These are phyloP conservation scores for Penicillium angulare DNA, from an alignment of 495 filamentous ascomycete species.

Conservation along the genomic window DNA sequence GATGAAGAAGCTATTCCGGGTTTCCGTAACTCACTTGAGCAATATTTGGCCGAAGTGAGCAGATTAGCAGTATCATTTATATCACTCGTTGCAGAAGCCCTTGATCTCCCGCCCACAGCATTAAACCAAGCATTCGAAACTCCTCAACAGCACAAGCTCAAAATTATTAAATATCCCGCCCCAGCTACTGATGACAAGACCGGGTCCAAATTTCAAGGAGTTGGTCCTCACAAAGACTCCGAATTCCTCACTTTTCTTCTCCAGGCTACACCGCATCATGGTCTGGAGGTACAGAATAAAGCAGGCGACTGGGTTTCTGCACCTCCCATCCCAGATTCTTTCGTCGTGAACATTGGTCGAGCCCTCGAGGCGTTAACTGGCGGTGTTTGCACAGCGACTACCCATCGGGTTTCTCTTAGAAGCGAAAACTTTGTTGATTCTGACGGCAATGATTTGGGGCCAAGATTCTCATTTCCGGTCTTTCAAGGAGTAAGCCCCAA, in stretches of 20 bases:
- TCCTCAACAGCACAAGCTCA: constrained; percentile 84
- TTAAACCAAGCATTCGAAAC: constrained; percentile 75
- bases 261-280: constrained; percentile 75
- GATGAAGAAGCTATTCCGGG: constrained; percentile 60
- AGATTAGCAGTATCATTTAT: constrained; percentile 72
- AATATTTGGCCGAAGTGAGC: constrained; percentile 75
- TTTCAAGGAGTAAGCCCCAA: constrained; percentile 87
- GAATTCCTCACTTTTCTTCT: constrained; percentile 86
- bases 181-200: constrained; percentile 25
- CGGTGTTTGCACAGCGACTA: constrained; percentile 83
- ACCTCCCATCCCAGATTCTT: constrained; percentile 48
- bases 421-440: constrained; percentile 31
- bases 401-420: constrained; percentile 66
- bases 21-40: constrained; percentile 67
- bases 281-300: constrained; percentile 88
- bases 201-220: constrained; percentile 50
- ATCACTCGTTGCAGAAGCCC: constrained; percentile 81
- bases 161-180: constrained; percentile 86
- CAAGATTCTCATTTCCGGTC: constrained; percentile 83
- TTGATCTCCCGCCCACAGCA: constrained; percentile 68
- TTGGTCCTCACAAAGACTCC: constrained; percentile 92
- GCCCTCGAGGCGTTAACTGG: constrained; percentile 87
- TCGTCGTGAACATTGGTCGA: constrained; percentile 91
- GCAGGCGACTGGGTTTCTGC: constrained; percentile 73
- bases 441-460: constrained; percentile 44